Base-by-base conservation (phyloP, 495 filamentous ascomycete species). In the Penicillium desertorum region DNA sequence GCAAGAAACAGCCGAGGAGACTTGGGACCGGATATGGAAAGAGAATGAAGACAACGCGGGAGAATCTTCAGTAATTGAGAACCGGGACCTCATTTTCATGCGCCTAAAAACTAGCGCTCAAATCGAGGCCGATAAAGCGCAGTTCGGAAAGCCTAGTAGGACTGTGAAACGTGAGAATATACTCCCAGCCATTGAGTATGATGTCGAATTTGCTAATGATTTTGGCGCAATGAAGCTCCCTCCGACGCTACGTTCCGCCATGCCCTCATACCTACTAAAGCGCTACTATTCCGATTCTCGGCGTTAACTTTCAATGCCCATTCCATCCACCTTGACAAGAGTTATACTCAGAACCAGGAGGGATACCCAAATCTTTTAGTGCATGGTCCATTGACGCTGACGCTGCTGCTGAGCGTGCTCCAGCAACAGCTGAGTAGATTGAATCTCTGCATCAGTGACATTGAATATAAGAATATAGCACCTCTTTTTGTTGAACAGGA, bases 221-320 rank as follows among this genome's bases (percentile, higher is more conserved):
- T 52, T 27, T 32, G 47, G 49, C 25, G 29, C 6, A n/a, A 25
- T 37, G 41, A 58, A 79, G 76, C 71, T 23, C 72, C 74, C 5
- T 59, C 68, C 7, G 36, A 69, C 10, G 79, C 87, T 4, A 75
- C 82, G n/a, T 86, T 86, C 61, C 79, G 76, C 17, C 81, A 88
- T 65, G 73, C 70, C 1, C 73, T 95, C 16, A 75, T 64, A 0
- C 89, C 90, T 0, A 85, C 84, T 16, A 72, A 79, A 4, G 73
- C 79, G 22, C 77, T 96, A 0, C 81, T 96, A 29, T 93, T 92
- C 71, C 84, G 89, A n/a, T 96, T 88, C 73, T 90, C 86, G 29
- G 89, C 89, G 0, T 79, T 96, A 17, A 91, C 87, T 5, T 91
- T 88, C 79, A 96, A 96, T 69, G 88, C 90, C 6, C 91, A 96